Conservation (phyloP, 495 filamentous ascomycete genomes). For the Talaromyces proteolyticus region DNA sequence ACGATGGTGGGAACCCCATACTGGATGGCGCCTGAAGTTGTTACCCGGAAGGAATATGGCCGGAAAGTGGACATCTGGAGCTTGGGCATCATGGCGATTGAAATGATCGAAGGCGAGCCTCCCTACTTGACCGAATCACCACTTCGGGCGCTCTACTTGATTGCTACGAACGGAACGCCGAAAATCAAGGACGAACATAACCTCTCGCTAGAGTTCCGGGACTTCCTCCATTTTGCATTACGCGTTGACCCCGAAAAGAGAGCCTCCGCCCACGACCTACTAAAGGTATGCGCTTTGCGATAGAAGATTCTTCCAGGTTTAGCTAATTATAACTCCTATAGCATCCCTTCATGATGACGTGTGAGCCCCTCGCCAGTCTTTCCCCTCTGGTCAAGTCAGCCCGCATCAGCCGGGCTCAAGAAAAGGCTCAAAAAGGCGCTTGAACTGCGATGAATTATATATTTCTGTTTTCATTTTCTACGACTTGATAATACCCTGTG, state of each 20-base stretch:
- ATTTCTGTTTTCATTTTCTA: conserved; percentile 19
- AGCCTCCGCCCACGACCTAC: conserved; percentile 85
- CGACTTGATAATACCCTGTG: conserved; percentile 7
- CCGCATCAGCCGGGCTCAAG: conserved; percentile 72
- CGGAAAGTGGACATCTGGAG: conserved; percentile 99
- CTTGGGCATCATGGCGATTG: conserved; percentile 99
- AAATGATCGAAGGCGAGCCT: conserved; percentile 99
- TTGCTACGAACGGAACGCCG: conserved; percentile 95
- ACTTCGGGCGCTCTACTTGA: conserved; percentile 87
- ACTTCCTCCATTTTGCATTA: conserved; percentile 84
- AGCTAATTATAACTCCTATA: conserved; percentile 24
- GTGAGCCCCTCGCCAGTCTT: conserved; percentile 68
- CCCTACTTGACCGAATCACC: conserved; percentile 95
- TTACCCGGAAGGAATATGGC: conserved; percentile 95
- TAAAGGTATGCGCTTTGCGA: conserved; percentile 68
- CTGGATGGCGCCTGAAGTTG: conserved; percentile 99
- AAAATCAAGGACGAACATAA: conserved; percentile 89
- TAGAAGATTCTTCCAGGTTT: conserved; percentile 4
- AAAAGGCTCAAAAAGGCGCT: conserved; percentile 63
- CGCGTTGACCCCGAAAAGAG: conserved; percentile 97
- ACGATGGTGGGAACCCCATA: conserved; percentile 99
- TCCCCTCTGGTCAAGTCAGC: conserved; percentile 85
- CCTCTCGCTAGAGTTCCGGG: conserved; percentile 72
- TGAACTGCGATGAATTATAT: conserved; percentile 24
- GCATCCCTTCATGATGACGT: conserved; percentile 83